These are phyloP conservation scores for Puccinia polysora DNA, from an alignment of 1,284 basidiomycete genomes.

Conservation along the genomic window DNA sequence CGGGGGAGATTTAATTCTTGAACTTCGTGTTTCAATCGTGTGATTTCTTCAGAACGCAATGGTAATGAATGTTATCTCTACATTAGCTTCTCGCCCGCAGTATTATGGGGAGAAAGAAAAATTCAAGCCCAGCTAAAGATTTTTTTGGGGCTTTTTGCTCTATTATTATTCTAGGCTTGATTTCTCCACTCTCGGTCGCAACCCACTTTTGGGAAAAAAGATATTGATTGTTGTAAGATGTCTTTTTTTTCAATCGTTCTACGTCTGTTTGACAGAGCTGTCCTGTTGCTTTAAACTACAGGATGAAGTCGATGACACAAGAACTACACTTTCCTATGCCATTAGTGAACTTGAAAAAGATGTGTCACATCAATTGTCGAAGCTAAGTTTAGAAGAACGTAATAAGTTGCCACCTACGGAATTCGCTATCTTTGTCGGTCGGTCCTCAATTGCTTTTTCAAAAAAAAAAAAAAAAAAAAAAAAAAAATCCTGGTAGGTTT, in stretches of 20 bases:
- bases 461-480: no score
- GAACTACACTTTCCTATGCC: slow-evolving; percentile 71
- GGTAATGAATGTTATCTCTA: background rate
- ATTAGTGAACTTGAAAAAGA: slow-evolving; percentile 79
- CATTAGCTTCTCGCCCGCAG: no score
- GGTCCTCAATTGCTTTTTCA: slow-evolving; percentile 18
- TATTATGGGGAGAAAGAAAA: background rate
- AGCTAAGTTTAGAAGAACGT: slow-evolving; percentile 59
- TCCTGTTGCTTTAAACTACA: slow-evolving; percentile 50
- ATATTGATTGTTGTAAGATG: slow-evolving; percentile 73
- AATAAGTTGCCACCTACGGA: slow-evolving; percentile 58
- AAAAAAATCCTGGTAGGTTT: background rate
- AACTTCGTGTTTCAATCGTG: background rate
- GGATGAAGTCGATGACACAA: slow-evolving; percentile 92
- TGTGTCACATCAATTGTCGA: slow-evolving; percentile 58
- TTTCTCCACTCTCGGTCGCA: slow-evolving; percentile 54
- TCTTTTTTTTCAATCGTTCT: background rate
- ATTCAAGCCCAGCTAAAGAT: background rate
- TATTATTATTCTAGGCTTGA: slow-evolving; percentile 23
- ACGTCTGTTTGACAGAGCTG: background rate
- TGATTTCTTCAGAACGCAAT: background rate
- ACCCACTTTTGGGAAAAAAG: slow-evolving; percentile 69
- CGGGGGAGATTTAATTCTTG: background rate
- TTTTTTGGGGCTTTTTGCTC: background rate
- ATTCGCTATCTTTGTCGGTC: slow-evolving; percentile 75